These are phyloP conservation scores for Miamiensis avidus DNA, from an alignment of 169 alveolate species.

Conservation along the genomic window DNA sequence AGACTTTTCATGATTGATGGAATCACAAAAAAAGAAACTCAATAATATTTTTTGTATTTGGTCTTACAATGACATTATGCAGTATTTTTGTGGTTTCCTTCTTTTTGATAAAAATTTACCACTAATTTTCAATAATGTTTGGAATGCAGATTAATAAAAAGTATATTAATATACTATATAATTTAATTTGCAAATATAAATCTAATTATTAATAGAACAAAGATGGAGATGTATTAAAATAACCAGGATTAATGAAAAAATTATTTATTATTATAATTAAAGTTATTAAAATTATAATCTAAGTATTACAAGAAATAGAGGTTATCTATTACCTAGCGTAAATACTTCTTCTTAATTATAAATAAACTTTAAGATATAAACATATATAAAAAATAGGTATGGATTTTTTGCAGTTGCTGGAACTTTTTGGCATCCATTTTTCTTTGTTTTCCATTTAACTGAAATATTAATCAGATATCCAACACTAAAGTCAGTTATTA, in stretches of 20 bases:
- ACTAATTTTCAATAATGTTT: conserved; percentile 29
- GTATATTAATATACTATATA: not conserved
- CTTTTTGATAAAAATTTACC: conserved; percentile 45
- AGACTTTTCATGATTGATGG: conserved; percentile 8
- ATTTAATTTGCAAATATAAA: not conserved
- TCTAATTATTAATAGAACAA: conserved; percentile 9
- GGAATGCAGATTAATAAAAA: conserved; percentile 21
- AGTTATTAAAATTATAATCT: not conserved
- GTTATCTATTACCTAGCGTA: conserved; percentile 34
- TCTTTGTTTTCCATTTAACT: conserved; percentile 45
- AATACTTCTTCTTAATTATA: too few species aligned
- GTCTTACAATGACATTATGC: conserved; percentile 39
- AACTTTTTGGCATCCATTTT: conserved; percentile 41
- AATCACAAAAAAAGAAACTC: conserved; percentile 3
- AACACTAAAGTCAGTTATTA: conserved; percentile 42
- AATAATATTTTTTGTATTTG: conserved; percentile 28
- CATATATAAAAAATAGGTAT: conserved; percentile 2
- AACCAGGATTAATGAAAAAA: not conserved
- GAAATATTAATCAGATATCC: conserved; percentile 48
- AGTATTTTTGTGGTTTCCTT: conserved; percentile 44
- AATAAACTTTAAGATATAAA: too few species aligned
- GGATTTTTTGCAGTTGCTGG: conserved; percentile 42
- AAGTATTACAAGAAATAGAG: conserved; percentile 39
- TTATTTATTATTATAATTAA: conserved; percentile 11
- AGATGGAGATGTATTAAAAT: not conserved